phyloP scores from a whole-genome alignment of 768 basidiomycete species.

The Leccinellum albellum region DNA sequence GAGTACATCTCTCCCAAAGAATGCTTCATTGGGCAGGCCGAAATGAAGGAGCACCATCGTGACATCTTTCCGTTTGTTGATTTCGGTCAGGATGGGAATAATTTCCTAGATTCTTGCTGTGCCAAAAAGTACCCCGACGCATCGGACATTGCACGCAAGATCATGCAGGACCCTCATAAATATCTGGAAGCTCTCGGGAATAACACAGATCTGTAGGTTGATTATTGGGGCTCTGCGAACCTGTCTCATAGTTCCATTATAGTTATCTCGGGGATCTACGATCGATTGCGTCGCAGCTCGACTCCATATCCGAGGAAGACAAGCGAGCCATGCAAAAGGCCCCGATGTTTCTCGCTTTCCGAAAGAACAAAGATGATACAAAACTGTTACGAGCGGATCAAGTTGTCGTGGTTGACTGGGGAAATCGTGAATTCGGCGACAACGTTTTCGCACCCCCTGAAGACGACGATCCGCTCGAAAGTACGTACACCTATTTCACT shows the following conservation, averaged over 20 bases:
- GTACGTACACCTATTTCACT: neutral
- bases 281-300: slow-evolving; percentile 9
- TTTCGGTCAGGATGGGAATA: slow-evolving; percentile 11
- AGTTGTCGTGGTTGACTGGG: slow-evolving; percentile 14
- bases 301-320: slow-evolving; percentile 8
- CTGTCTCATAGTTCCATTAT: neutral
- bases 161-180: slow-evolving; percentile 1
- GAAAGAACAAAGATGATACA: neutral
- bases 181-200: slow-evolving; percentile 1
- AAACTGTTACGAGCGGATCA: slow-evolving; percentile 7
- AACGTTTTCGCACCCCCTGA: slow-evolving; percentile 8
- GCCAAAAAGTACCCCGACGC: slow-evolving; percentile 14
- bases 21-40: slow-evolving; percentile 8
- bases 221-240: neutral
- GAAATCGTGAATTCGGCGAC: slow-evolving; percentile 1
- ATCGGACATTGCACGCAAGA: slow-evolving; percentile 10
- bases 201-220: slow-evolving; percentile 1
- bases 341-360: slow-evolving; percentile 7
- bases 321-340: slow-evolving; percentile 8
- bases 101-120: slow-evolving; percentile 11
- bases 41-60: slow-evolving; percentile 7
- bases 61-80: slow-evolving; percentile 11
- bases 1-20: slow-evolving; percentile 7
- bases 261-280: slow-evolving; percentile 15
- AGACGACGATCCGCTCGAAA: slow-evolving; percentile 9